Percentiles rank a stretch among this genome's conserved stretches.
These are phyloP conservation scores for Cladosporium sp. DNA, from an alignment of 2,329 filamentous ascomycete genomes.

Conservation along the genomic window DNA sequence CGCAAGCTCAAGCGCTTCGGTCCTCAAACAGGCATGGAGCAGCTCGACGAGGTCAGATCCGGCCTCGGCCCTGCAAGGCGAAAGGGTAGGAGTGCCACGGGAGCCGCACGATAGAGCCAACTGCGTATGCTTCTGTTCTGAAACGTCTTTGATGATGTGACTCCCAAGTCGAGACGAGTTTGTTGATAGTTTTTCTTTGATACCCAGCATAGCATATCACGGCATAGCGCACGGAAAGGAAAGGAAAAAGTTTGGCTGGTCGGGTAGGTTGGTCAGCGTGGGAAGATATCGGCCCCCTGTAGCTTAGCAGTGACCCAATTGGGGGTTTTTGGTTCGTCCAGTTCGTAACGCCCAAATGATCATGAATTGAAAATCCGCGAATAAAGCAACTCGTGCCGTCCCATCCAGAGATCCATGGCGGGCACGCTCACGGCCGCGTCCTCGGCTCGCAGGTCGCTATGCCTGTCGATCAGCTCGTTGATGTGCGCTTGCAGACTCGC, in stretches of 20 bases:
- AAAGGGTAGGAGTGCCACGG: conserved; percentile 3
- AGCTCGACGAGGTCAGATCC: conserved; percentile 83
- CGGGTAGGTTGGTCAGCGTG: no score
- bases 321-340: no score
- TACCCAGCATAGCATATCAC: conserved; percentile 12
- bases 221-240: neutral
- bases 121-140: no score
- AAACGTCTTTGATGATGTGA: no score
- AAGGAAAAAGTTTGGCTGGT: neutral
- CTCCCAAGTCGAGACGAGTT: conserved; percentile 3
- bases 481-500: conserved; percentile 55
- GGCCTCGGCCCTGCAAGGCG: conserved; percentile 69
- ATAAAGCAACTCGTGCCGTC: conserved; percentile 76
- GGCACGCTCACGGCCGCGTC: conserved; percentile 71
- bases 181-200: conserved; percentile 11
- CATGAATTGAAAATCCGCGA: conserved; percentile 83
- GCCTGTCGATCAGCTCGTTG: conserved; percentile 50
- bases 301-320: neutral
- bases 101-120: conserved; percentile 8
- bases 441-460: conserved; percentile 41
- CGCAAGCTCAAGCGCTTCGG: conserved; percentile 67
- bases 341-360: no score
- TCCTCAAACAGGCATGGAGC: conserved; percentile 74
- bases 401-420: conserved; percentile 76
- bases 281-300: no score